Conservation (phyloP, 768 basidiomycete genomes). For the Suillus tomentosus region DNA sequence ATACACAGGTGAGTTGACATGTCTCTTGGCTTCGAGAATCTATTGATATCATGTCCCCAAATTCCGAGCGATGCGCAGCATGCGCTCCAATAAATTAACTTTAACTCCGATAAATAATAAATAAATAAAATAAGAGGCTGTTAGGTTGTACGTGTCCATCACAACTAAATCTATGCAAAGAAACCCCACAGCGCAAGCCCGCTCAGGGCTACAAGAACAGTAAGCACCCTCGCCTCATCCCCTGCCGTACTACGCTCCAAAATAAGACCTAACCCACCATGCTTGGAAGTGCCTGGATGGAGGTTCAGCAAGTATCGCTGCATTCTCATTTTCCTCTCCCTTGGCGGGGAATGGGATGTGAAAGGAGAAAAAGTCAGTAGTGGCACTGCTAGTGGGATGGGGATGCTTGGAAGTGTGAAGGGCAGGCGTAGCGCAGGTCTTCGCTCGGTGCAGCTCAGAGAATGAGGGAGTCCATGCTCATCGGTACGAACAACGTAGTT, state of each 20-base stretch:
- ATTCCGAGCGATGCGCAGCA: neutral
- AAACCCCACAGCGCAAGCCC: constrained; percentile 36
- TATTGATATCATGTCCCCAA: neutral
- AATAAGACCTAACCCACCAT: constrained; percentile 46
- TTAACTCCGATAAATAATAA: too few relatives aligned
- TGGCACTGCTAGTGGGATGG: constrained; percentile 32
- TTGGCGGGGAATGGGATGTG: constrained; percentile 33
- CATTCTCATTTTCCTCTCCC: constrained; percentile 27
- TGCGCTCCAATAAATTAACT: neutral
- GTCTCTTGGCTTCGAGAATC: neutral
- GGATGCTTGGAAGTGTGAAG: constrained; percentile 29
- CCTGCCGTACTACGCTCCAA: constrained; percentile 64
- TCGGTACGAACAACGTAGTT: constrained; percentile 59
- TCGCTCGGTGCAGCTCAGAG: constrained; percentile 53
- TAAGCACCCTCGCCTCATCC: constrained; percentile 53
- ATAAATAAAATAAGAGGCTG: too few relatives aligned
- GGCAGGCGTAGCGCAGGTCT: constrained; percentile 28
- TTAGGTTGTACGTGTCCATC: too few relatives aligned
- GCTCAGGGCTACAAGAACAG: constrained; percentile 28
- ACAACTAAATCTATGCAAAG: constrained; percentile 18
- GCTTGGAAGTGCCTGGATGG: constrained; percentile 39
- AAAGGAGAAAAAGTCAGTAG: constrained; percentile 20
- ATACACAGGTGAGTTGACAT: neutral
- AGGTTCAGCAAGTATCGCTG: constrained; percentile 29
- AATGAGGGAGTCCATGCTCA: constrained; percentile 62